Evolutionary conservation across 306 rosid genomes (phyloP).

Genomic region (Pterocarpus santalinus): DNA sequence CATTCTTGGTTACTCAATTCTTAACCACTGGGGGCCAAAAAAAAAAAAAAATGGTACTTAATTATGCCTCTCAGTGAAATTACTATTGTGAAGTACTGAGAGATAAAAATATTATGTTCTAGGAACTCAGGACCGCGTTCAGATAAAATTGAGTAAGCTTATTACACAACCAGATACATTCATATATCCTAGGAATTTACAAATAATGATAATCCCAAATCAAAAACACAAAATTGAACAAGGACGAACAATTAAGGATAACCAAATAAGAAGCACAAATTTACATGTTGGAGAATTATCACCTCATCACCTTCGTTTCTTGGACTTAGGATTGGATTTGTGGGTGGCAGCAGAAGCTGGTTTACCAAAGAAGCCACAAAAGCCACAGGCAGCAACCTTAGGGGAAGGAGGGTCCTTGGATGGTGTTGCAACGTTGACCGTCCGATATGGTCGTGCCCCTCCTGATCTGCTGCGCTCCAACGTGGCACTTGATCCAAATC

Average conservation of each 20-base stretch:
- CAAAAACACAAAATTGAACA: background rate
- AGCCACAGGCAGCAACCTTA: constrained; percentile 62
- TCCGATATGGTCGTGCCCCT: constrained; percentile 32
- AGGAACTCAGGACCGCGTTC: background rate
- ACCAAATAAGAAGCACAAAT: background rate
- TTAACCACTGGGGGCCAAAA: no score
- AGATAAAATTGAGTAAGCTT: constrained; percentile 21
- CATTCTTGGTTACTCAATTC: background rate
- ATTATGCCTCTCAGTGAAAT: background rate
- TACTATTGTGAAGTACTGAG: no score
- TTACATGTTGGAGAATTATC: constrained; percentile 33
- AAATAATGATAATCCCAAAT: constrained; percentile 11
- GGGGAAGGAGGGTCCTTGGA: constrained; percentile 82
- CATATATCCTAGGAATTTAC: constrained; percentile 25
- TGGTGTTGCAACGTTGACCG: constrained; percentile 55
- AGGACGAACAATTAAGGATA: background rate
- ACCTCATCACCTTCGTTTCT: constrained; percentile 46
- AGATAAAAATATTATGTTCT: background rate
- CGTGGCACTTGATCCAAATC: constrained; percentile 37
- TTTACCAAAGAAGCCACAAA: constrained; percentile 68
- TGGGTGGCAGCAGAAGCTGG: constrained; percentile 35
- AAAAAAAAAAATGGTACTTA: background rate
- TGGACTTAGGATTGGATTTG: constrained; percentile 50
- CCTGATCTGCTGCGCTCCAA: constrained; percentile 54
- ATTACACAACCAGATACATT: background rate